Evolutionary conservation across 192 early-diverging fungal genomes (phyloP).

Genomic region (Entophlyctis luteolus): DNA sequence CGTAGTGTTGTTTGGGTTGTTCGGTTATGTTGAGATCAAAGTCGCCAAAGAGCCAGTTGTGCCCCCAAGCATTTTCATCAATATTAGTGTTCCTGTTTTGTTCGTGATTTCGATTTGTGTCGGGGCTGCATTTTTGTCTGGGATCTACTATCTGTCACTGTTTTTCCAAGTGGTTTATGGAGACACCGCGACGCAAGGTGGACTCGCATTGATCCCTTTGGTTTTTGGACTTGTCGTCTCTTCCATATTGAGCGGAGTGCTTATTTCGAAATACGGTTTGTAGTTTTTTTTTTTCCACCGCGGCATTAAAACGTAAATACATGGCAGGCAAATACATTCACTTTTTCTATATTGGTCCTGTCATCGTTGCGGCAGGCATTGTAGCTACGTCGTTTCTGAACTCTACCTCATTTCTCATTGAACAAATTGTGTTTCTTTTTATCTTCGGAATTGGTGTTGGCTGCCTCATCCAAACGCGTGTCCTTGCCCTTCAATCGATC

Average conservation of each 20-base stretch:
- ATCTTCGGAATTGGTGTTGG: conserved; percentile 75
- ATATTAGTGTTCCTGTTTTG: conserved; percentile 38
- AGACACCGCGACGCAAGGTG: conserved; percentile 63
- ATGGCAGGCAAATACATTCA: conserved; percentile 55
- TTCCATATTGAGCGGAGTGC: conserved; percentile 45
- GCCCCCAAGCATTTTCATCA: conserved; percentile 40
- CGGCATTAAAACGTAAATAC: conserved; percentile 4
- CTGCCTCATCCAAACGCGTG: conserved; percentile 65
- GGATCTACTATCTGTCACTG: conserved; percentile 68
- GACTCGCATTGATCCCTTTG: conserved; percentile 67
- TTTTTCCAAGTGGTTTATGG: conserved; percentile 70
- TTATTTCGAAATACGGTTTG: conserved; percentile 8
- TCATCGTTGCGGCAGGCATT: conserved; percentile 57
- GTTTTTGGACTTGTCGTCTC: conserved; percentile 64
- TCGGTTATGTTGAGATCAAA: conserved; percentile 58
- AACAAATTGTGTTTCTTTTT: conserved; percentile 61
- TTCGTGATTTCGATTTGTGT: conserved; percentile 34
- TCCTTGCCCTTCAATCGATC: conserved; percentile 50
- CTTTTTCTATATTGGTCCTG: conserved; percentile 59
- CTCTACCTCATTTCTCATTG: conserved; percentile 40
- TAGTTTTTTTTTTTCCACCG: conserved; percentile 14
- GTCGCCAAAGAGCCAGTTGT: conserved; percentile 67
- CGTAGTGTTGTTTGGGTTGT: conserved; percentile 52
- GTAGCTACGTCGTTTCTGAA: conserved; percentile 63
- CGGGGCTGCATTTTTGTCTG: conserved; percentile 38